Percentiles rank a stretch among this genome's conserved stretches.
Evolutionary conservation across 805 yeast genomes (phyloP).

Genomic region (Yueomyces sinensis): DNA sequence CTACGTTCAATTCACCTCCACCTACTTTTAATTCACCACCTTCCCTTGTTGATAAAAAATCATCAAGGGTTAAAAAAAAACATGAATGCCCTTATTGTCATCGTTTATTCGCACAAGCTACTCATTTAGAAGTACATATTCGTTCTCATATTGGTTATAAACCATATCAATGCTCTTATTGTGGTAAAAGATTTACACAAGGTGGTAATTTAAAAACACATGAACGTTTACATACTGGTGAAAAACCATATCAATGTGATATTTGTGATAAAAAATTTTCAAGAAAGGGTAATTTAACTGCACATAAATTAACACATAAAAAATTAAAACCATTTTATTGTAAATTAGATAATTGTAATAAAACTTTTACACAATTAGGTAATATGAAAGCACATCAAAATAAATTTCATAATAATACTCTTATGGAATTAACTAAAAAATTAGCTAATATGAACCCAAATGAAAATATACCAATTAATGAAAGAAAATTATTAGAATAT

Average conservation of each 20-base stretch:
- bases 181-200: slow-evolving; percentile 76
- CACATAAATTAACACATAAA: slow-evolving; percentile 73
- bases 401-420: slow-evolving; percentile 63
- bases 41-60: neutral
- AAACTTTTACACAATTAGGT: slow-evolving; percentile 83
- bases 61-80: slow-evolving; percentile 25
- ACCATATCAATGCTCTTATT: slow-evolving; percentile 68
- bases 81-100: slow-evolving; percentile 68
- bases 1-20: neutral
- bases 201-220: slow-evolving; percentile 86
- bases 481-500: slow-evolving; percentile 58
- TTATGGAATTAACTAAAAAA: slow-evolving; percentile 51
- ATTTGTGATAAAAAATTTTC: slow-evolving; percentile 69
- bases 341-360: slow-evolving; percentile 66
- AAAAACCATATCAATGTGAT: slow-evolving; percentile 75
- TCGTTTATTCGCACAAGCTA: slow-evolving; percentile 72
- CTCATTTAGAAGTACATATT: slow-evolving; percentile 82
- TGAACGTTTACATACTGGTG: slow-evolving; percentile 78
- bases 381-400: slow-evolving; percentile 92
- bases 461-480: slow-evolving; percentile 40
- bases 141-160: slow-evolving; percentile 79
- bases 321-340: slow-evolving; percentile 69
- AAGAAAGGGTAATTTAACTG: slow-evolving; percentile 84
- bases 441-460: slow-evolving; percentile 49
- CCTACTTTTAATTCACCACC: neutral